Evolutionary conservation across 2,329 filamentous ascomycete species (phyloP).

Genomic region (Paracamarosporium sp.): DNA sequence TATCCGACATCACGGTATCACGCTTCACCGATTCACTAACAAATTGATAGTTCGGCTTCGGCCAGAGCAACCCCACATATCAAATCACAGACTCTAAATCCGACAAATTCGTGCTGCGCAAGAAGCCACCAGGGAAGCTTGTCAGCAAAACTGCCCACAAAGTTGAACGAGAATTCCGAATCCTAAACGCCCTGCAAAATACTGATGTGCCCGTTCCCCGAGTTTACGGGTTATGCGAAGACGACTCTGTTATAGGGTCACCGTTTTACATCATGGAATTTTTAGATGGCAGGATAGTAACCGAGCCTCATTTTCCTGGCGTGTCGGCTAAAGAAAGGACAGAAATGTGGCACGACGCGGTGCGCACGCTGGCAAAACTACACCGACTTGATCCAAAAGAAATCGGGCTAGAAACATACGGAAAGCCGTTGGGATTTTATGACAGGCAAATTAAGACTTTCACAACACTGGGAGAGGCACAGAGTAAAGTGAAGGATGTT

Average conservation of each 20-base stretch:
- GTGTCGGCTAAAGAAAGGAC: conserved; percentile 69
- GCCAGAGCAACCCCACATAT: conserved; percentile 95
- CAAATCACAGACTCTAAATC: conserved; percentile 76
- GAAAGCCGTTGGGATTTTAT: conserved; percentile 77
- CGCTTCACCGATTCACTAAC: not conserved
- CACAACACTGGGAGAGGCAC: conserved; percentile 74
- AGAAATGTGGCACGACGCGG: conserved; percentile 82
- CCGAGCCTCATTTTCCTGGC: conserved; percentile 81
- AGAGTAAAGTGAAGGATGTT: conserved; percentile 75
- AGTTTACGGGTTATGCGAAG: conserved; percentile 83
- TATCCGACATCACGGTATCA: conserved; percentile 20
- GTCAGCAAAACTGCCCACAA: conserved; percentile 91
- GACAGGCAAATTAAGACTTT: conserved; percentile 82
- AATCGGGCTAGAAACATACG: conserved; percentile 74
- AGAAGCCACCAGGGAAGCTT: conserved; percentile 90
- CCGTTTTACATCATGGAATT: conserved; percentile 97
- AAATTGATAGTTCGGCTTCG: conserved; percentile 79
- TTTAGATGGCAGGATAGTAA: conserved; percentile 86
- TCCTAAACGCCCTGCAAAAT: conserved; percentile 77
- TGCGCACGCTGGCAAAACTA: conserved; percentile 79
- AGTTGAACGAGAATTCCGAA: conserved; percentile 89
- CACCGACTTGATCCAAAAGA: conserved; percentile 72
- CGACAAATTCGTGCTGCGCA: conserved; percentile 81
- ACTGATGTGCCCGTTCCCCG: conserved; percentile 85
- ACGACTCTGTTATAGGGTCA: conserved; percentile 77